Evolutionary conservation across 1,139 yeast genomes (phyloP), one percentile per base, ranked within the genome.

Genomic region (Lodderomyces oxycetoniae): DNA sequence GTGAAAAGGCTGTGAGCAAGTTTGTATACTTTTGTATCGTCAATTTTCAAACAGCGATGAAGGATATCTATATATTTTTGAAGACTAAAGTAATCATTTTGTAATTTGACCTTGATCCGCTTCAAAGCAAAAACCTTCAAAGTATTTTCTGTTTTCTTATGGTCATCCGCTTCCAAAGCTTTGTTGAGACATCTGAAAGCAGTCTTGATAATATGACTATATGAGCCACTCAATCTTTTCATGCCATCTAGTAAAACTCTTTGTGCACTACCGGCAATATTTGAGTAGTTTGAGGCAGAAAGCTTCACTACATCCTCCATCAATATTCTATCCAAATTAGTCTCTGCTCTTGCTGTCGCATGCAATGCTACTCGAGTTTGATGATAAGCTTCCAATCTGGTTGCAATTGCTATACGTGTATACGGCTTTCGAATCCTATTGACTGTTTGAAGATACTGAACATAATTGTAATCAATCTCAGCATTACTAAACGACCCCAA

Each of bases 311-410:
- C 69, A 53, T 88, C 95, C 34, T 67, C 71, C 26, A 93, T 57
- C 30, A 93, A 59, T 1, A 64, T 39, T 37, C 68, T 74, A 46
- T 91, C 97, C 16, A 83, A 55, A 9, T 69, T 74, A 0, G 89
- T 76, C 48, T 85, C 84, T 7, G 77, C 66, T 42, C 96, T 68
- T 3, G 84, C 79, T 0, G 94, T 83, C 1, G 89, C 77, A 49
- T 83, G 91, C 35, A 85, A 71, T 3, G 77, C 69, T 17, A 84
- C 74, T 45, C 97, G 71, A 41, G 83, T 79, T 52, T 77, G 76
- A 47, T 91, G 96, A 45, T 80, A 83, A 10, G 81, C 63, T 40
- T 81, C 83, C n/a, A 87, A 67, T 42, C 95, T 71, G 0, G 87
- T 74, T 1, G 87, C 94, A 28, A 88, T 55, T 2, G 87, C 74